Conservation (phyloP, 768 basidiomycete species). For the Fibroporia radiculosa region DNA sequence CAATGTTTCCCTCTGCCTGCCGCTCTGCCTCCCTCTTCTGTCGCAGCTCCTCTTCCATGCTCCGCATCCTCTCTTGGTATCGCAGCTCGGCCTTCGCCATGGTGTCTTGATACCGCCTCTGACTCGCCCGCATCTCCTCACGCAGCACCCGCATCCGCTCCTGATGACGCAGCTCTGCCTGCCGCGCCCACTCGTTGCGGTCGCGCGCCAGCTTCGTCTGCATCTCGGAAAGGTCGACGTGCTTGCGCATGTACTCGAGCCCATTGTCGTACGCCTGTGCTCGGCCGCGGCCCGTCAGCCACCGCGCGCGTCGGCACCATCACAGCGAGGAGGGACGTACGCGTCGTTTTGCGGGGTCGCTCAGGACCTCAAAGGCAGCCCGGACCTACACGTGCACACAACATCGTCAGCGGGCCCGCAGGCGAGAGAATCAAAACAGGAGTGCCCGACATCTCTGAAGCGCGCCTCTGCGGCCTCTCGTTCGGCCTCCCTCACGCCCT, state of each 20-base stretch:
- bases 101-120: conserved; percentile 18
- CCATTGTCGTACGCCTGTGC: conserved; percentile 23
- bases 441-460: conserved; percentile 22
- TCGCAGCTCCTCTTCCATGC: conserved; percentile 26
- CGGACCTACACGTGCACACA: conserved; percentile 12
- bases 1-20: conserved; percentile 21
- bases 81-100: conserved; percentile 15
- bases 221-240: conserved; percentile 4
- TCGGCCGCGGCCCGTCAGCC: background rate
- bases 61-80: conserved; percentile 28
- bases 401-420: background rate
- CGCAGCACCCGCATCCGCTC: conserved; percentile 39
- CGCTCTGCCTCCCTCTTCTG: conserved; percentile 27
- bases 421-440: background rate
- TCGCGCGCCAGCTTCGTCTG: conserved; percentile 18
- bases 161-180: conserved; percentile 40
- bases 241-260: conserved; percentile 17
- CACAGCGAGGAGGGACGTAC: conserved; percentile 9
- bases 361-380: conserved; percentile 24
- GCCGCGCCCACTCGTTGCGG: conserved; percentile 25
- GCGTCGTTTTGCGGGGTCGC: conserved; percentile 24
- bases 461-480: conserved; percentile 17
- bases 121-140: conserved; percentile 20
- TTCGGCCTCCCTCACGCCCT: conserved; percentile 18
- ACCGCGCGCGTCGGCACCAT: background rate